Base-by-base conservation (phyloP, 2,329 filamentous ascomycete species). In the Ceratocystis smalleyi region DNA sequence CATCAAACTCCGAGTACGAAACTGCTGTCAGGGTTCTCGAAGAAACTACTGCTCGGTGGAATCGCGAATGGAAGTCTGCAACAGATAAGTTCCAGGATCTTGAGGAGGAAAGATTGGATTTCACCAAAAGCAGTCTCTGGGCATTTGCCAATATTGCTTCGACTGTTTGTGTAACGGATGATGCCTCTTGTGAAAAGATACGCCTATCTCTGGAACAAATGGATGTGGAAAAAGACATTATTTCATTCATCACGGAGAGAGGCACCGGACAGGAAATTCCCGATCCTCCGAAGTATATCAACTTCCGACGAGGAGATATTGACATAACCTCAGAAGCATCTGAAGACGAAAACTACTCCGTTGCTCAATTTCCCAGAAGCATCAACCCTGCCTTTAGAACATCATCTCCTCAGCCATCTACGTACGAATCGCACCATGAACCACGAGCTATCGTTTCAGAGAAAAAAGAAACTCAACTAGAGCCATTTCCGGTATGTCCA, bases 81-180 rank as follows among this genome's bases (percentile, higher is more conserved):
- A 95, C 94, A 70, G 95, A 95, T 79, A 99, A 97, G 78, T 99
- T 99, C 75, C 95, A 99, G 77, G 95, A 99, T 71, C 83, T 99
- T 12, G 94, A 99, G 75, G 95, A 99, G 74, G 94, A 99, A 75
- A 83, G 94, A 54, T 81, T 99, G 47, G 94, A 99, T 75, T 99
- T 96, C 72, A 91, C 91, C 69, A 99, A 97, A 79, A 95, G 89
- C 76, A 97, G 94, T 71, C 79, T 99, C 6, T 99, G 94, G 95
- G 92, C 86, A 15, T 99, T 97, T 76, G 92, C 94, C 64, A 99
- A 99, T 73, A 91, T 99, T 70, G 85, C 94, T 0, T 97, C 92
- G 0, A 97, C 92, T 0, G 94, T 97, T 10, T 99, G 94, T 72
- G 94, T 99, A 59, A 97, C 91, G 73, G 94, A 99, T 71, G 94